Percentiles rank a stretch among this genome's conserved stretches.
Evolutionary conservation across 2,329 filamentous ascomycete genomes (phyloP).

Genomic region (Epichloe scottii): DNA sequence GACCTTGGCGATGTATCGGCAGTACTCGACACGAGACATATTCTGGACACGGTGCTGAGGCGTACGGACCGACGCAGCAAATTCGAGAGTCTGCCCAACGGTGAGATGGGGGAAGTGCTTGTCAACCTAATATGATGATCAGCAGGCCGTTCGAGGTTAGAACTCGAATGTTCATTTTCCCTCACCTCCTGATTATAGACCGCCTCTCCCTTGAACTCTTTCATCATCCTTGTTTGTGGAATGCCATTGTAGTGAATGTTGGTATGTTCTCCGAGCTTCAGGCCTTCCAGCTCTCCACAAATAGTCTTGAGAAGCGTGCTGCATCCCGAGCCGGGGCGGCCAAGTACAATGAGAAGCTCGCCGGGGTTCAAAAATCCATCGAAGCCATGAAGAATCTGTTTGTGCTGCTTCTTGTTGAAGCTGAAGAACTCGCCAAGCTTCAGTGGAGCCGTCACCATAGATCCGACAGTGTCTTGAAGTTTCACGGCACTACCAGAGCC

Average conservation of each 20-base stretch:
- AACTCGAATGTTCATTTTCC: background rate
- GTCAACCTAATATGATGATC: conserved; percentile 34
- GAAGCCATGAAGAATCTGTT: conserved; percentile 51
- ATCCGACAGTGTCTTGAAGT: conserved; percentile 54
- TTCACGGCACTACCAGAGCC: conserved; percentile 56
- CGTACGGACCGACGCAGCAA: conserved; percentile 57
- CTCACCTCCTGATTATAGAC: conserved; percentile 62
- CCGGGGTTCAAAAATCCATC: conserved; percentile 51
- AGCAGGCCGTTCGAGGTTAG: background rate
- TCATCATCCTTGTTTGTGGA: conserved; percentile 37
- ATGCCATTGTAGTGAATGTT: conserved; percentile 51
- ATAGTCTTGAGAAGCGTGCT: conserved; percentile 52
- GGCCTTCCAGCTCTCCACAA: conserved; percentile 45
- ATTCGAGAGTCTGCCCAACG: conserved; percentile 60
- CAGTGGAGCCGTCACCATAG: conserved; percentile 44
- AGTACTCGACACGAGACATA: conserved; percentile 47
- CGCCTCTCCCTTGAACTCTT: conserved; percentile 51
- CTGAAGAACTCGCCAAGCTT: conserved; percentile 43
- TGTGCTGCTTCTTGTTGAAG: conserved; percentile 30
- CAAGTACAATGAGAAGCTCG: conserved; percentile 57
- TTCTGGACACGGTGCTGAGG: conserved; percentile 52
- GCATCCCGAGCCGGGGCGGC: conserved; percentile 53
- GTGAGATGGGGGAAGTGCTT: conserved; percentile 68
- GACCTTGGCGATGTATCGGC: conserved; percentile 49
- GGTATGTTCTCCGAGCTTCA: conserved; percentile 37